Evolutionary conservation across 768 basidiomycete species (phyloP).

Genomic region (Rickenella mellea): DNA sequence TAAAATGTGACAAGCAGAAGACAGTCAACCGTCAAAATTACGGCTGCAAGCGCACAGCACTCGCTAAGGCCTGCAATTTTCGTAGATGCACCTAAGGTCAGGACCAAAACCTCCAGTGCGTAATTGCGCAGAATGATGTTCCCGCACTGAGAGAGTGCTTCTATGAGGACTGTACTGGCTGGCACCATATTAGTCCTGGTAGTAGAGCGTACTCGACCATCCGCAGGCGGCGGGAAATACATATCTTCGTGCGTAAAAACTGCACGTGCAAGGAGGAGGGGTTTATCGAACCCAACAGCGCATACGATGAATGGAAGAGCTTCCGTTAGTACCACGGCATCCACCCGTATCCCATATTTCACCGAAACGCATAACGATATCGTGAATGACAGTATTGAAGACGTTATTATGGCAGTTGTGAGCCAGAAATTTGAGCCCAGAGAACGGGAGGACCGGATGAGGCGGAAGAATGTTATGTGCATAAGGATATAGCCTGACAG

Average conservation of each 20-base stretch:
- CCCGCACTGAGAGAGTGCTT: conserved; percentile 73
- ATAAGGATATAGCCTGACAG: conserved; percentile 90
- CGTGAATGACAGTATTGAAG: conserved; percentile 75
- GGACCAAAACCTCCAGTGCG: conserved; percentile 82
- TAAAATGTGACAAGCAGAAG: conserved; percentile 85
- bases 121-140: conserved; percentile 87
- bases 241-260: conserved; percentile 80
- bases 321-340: conserved; percentile 88
- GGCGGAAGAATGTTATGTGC: conserved; percentile 89
- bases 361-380: conserved; percentile 70
- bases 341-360: conserved; percentile 74
- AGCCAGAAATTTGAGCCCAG: conserved; percentile 74
- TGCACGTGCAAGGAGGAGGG: conserved; percentile 80
- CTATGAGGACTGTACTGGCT: conserved; percentile 75
- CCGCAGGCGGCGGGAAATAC: too few relatives aligned
- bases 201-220: too few relatives aligned
- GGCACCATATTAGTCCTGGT: conserved; percentile 43
- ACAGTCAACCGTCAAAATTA: conserved; percentile 81
- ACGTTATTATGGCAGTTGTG: conserved; percentile 67
- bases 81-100: conserved; percentile 78
- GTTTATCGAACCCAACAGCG: conserved; percentile 97
- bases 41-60: conserved; percentile 89
- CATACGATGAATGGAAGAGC: conserved; percentile 97
- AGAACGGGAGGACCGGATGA: conserved; percentile 80
- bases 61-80: conserved; percentile 85